Evolutionary conservation across 805 yeast genomes (phyloP).

Genomic region (Torulaspora delbrueckii): DNA sequence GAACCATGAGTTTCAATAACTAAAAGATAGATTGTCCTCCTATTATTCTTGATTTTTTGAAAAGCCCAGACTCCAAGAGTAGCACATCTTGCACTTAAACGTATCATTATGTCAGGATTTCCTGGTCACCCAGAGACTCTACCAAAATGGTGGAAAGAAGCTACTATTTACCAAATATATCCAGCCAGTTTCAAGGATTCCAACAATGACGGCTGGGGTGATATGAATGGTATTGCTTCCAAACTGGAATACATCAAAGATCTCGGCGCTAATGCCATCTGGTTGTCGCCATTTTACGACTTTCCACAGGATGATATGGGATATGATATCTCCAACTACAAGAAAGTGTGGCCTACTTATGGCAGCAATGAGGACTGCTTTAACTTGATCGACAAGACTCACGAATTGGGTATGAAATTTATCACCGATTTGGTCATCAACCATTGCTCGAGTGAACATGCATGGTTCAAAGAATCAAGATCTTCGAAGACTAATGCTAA

Average conservation of each 20-base stretch:
- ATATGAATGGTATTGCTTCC: constrained; percentile 49
- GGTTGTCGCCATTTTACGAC: constrained; percentile 56
- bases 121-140: constrained; percentile 11
- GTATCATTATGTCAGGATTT: too few species aligned
- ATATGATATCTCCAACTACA: constrained; percentile 53
- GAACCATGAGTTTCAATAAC: too few species aligned
- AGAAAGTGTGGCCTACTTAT: constrained; percentile 48
- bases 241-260: constrained; percentile 47
- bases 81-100: too few species aligned
- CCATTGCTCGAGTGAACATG: constrained; percentile 53
- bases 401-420: constrained; percentile 47
- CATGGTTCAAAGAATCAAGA: constrained; percentile 54
- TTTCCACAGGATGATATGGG: constrained; percentile 63
- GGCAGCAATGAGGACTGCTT: constrained; percentile 54
- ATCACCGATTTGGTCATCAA: constrained; percentile 54
- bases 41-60: too few species aligned
- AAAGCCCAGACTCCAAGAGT: too few species aligned
- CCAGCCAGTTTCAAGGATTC: constrained; percentile 58
- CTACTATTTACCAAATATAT: constrained; percentile 55
- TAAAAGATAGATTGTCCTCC: too few species aligned
- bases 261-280: constrained; percentile 48
- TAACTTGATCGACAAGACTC: constrained; percentile 42
- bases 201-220: constrained; percentile 57
- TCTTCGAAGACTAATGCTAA: constrained; percentile 49
- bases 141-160: constrained; percentile 50